Base-by-base conservation (phyloP, 108 stramenopile genomes). In the Nitzschia palea region DNA sequence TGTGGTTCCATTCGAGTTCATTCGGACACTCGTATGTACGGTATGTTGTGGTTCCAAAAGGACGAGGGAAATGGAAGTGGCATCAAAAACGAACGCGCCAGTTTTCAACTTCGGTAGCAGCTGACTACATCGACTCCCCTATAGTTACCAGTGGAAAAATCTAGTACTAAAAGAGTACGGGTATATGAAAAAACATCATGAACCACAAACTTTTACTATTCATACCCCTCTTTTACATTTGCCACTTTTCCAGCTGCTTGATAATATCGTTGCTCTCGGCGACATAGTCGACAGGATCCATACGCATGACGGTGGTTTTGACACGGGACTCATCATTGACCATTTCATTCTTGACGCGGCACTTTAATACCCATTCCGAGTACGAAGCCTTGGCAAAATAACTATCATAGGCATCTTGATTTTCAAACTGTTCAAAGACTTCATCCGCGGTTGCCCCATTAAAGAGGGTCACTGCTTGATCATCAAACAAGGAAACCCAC, bases 401-500 rank as follows among this genome's bases (percentile, higher is more conserved):
- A 3, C 76, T 70, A 50, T 95, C 88, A 68, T 93, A 95, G 20
- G 62, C 30, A 54, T 89, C 86, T 65, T 77, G 84, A 36, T 81
- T 71, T 12, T 62, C 56, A 31, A 52, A 60, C 42, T 79, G 68
- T 48, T 50, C 69, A 44, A 75, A 79, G 28, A 81, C 72, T 33
- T 93, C 83, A 66, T 98, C 89, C 18, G 97, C 97, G 30, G 81
- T 89, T n/a, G 70, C 67, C 12, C 88, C 87, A n/a, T 71, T 67
- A 35, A 95, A 79, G 30, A 98, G 43, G 10, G 65, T 52, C 71
- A 87, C 62, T 2, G 93, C 95, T 57, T 87, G 82, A 31, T 96
- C 95, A 67, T 98, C 91, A 79, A 96, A 98, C 22, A 93, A 62
- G 15, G 86, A 89, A 26, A 97, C 92, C 96, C 96, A 98, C 1